Base-by-base conservation (phyloP, 495 filamentous ascomycete species). In the Aspergillus leporis region DNA sequence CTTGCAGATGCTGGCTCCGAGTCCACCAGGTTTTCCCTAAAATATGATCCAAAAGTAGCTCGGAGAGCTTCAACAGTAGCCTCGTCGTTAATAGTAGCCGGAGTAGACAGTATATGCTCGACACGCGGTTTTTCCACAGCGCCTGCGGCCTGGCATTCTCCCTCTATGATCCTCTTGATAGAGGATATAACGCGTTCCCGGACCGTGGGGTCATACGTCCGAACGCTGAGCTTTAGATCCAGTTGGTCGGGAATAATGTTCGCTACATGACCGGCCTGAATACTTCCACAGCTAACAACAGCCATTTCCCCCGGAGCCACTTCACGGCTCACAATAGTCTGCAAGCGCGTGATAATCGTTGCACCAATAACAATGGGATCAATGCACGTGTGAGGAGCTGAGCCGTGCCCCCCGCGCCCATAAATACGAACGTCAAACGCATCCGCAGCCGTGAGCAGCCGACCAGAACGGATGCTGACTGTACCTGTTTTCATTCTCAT, bases 301-400 rank as follows among this genome's bases (percentile, higher is more conserved):
- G 81, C 78, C 51, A 73, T 49, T 43, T 86, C 81, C 1, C 64
- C 70, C 0, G 84, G 80, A 31, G 74, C 61, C 8, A 83, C 68
- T 65, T 86, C 83, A 0, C 84, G 74, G 18, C 72, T 72, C 14
- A 85, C 78, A 57, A 87, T 78, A 46, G 66, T 78, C 66, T 89
- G 85, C 14, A 89, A 67, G 5, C 79, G 72, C 23, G 82, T 65
- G 0, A 87, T 68, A n/a, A 81, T 74, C n/a, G 70, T 52, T 0
- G 76, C 70, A 0, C 84, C 83, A 18, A 82, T 77, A 3, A 87
- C 66, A 38, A 84, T 75, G 0, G 85, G 86, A 63, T 89, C 85
- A 57, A 87, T 75, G 4, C 75, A 74, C 1, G 63, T 66, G 16
- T 85, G 72, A 0, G 85, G 85, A 53, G 74, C 71, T 0, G 70